Base-by-base conservation (phyloP, 768 basidiomycete species). In the Mycena polygramma region DNA sequence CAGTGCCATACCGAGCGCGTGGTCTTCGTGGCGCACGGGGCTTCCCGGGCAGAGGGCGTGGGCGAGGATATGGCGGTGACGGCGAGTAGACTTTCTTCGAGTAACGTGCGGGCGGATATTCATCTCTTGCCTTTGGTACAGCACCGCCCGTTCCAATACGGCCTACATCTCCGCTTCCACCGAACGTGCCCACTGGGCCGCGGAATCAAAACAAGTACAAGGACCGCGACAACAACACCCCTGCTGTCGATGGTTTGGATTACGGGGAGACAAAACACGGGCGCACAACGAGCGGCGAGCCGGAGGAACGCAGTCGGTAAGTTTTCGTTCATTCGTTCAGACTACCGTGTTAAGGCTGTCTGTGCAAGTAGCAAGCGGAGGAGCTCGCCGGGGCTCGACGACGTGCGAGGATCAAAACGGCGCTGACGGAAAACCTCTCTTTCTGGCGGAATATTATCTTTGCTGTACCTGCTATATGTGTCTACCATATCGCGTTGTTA, bases 141-240 rank as follows among this genome's bases (percentile, higher is more conserved):
- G 80, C 80, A 22, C 87, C 89, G 30, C 83, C 85, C 64, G 84
- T 85, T 9, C 90, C 92, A 48, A 90, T 90, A 43, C 88, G 94
- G 68, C 91, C 94, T 6, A 92, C 94, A 8, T 95, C 94, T 0
- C 94, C 94, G 20, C 85, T 96, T 1, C 94, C 94, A 1, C 94
- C 94, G 17, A 91, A 91, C 68, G 94, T 96, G 22, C 94, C 94
- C 1, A 96, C 94, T 0, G 94, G 94, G 1, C 94, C 94, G 15
- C 86, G 94, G 52, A 95, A 95, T 78, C 92, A 93, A 79, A 94
- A 93, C 77, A 94, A 94, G 77, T 95, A 96, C 83, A 95, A 95
- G 83, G 94, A 96, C 79, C 87, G 94, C 49, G 94, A 95, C 76
- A 90, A 89, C 19, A 94, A 94, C 75, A 92, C 93, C 1, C 92